Percentiles rank a stretch among this genome's conserved stretches.
Conservation (phyloP, 1,284 basidiomycete species). For the Cryptococcus sp. region DNA sequence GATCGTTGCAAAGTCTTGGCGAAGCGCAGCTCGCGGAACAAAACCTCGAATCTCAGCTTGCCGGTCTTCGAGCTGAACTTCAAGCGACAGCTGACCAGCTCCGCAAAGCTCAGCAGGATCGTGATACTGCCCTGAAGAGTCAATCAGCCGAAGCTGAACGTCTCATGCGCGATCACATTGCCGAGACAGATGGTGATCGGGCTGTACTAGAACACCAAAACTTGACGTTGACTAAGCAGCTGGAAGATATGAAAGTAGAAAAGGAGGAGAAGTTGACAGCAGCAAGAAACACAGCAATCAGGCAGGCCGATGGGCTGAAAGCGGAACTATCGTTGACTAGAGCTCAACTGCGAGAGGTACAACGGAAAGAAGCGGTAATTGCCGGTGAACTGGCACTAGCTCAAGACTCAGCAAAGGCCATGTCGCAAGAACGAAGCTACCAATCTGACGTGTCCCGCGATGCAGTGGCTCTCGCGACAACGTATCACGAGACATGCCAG, state of each 20-base stretch:
- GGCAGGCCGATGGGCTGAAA: constrained; percentile 51
- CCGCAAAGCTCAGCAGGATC: constrained; percentile 66
- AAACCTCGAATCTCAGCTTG: constrained; percentile 71
- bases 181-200: constrained; percentile 86
- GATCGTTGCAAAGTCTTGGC: constrained; percentile 67
- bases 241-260: constrained; percentile 44
- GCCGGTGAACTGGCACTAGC: constrained; percentile 48
- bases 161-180: constrained; percentile 79
- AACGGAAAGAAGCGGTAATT: constrained; percentile 43
- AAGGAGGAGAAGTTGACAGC: constrained; percentile 46
- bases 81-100: constrained; percentile 60
- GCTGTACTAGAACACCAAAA: constrained; percentile 86
- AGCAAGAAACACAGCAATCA: constrained; percentile 42
- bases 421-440: constrained; percentile 36
- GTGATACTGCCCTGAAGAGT: constrained; percentile 69
- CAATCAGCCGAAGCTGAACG: constrained; percentile 81
- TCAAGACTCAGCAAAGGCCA: constrained; percentile 36
- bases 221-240: constrained; percentile 64
- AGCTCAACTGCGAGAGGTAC: constrained; percentile 48
- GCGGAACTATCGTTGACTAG: constrained; percentile 51
- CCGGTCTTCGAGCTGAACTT: constrained; percentile 47
- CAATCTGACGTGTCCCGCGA: constrained; percentile 41
- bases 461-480: constrained; percentile 42
- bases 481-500: constrained; percentile 47
- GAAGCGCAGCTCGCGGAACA: constrained; percentile 70